A percentile compares a stretch with the other conserved stretches of the same genome.
phyloP scores from a whole-genome alignment of 495 filamentous ascomycete species.

The Collariella sp. region DNA sequence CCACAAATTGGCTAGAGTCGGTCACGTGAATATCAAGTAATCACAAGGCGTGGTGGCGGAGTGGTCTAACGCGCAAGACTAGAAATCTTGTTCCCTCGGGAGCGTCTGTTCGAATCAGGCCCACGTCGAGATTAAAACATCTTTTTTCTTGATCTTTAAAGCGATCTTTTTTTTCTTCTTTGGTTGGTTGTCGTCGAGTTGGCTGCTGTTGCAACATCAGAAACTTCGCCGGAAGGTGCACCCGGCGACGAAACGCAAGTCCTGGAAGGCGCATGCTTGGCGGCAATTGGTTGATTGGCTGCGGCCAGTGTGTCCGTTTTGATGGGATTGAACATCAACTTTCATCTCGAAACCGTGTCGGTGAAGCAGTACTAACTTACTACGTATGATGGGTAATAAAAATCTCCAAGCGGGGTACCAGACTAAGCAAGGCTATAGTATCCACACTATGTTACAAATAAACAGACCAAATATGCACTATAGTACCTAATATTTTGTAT shows the following conservation, averaged over 20 bases:
- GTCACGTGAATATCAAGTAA: conserved; percentile 1
- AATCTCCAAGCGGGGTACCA: too few relatives aligned
- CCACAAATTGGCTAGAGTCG: too few relatives aligned
- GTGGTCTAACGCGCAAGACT: conserved; percentile 19
- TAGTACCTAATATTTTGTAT: too few relatives aligned
- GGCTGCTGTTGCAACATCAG: not conserved
- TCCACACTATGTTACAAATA: too few relatives aligned
- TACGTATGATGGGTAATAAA: too few relatives aligned
- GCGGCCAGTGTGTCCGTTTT: not conserved
- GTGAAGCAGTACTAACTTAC: too few relatives aligned
- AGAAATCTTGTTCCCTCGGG: conserved; percentile 19
- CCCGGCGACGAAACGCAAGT: not conserved
- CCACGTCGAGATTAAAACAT: conserved; percentile 9
- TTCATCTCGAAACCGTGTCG: too few relatives aligned
- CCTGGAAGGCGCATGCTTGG: not conserved
- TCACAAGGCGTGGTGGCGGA: conserved; percentile 12
- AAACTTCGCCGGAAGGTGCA: not conserved
- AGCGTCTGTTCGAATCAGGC: conserved; percentile 20
- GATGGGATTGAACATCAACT: too few relatives aligned
- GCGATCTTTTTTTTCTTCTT: not conserved
- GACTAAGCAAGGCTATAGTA: too few relatives aligned
- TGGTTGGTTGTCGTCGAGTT: not conserved
- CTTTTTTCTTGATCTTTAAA: not conserved
- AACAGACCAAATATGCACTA: too few relatives aligned
- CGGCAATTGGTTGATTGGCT: not conserved